Conservation (phyloP, 352 stramenopile genomes). For the Blastocystis sp. region DNA sequence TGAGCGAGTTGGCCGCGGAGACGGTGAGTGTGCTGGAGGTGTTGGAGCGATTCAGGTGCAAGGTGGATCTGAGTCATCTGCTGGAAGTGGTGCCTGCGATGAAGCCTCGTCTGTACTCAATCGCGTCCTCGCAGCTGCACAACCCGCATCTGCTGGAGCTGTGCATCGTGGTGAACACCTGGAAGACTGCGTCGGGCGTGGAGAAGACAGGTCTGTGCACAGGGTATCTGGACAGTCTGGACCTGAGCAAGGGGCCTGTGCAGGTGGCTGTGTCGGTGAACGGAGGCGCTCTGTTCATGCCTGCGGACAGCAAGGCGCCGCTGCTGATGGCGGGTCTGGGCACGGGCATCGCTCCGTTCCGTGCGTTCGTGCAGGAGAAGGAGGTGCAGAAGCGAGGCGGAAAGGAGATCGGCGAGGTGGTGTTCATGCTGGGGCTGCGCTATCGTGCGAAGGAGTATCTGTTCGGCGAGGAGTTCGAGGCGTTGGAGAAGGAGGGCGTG, state of each 20-base stretch:
- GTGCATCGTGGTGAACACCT: constrained; percentile 76
- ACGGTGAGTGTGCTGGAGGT: constrained; percentile 69
- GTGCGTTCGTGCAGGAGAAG: constrained; percentile 78
- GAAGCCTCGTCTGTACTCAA: constrained; percentile 79
- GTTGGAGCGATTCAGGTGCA: constrained; percentile 73
- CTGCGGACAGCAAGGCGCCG: constrained; percentile 74
- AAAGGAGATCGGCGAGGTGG: constrained; percentile 71
- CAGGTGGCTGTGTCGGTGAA: constrained; percentile 81
- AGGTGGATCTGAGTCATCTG: constrained; percentile 70
- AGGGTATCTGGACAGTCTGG: constrained; percentile 76
- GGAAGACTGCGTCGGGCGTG: constrained; percentile 72
- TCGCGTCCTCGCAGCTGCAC: constrained; percentile 78
- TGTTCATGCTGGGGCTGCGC: constrained; percentile 87
- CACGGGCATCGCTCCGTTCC: constrained; percentile 79
- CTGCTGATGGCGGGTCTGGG: constrained; percentile 83
- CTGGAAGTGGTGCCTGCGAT: constrained; percentile 73
- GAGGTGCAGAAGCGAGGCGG: constrained; percentile 69
- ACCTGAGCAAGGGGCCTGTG: constrained; percentile 61
- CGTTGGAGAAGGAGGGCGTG: constrained; percentile 73
- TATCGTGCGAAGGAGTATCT: constrained; percentile 83
- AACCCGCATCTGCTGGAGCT: constrained; percentile 75
- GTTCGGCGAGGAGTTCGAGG: constrained; percentile 82
- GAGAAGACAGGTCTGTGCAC: constrained; percentile 83
- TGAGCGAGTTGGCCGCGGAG: constrained; percentile 69
- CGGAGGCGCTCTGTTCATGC: constrained; percentile 85